Evolutionary conservation across 2,329 filamentous ascomycete species (phyloP).

Genomic region (Ceratocystis ficicola): DNA sequence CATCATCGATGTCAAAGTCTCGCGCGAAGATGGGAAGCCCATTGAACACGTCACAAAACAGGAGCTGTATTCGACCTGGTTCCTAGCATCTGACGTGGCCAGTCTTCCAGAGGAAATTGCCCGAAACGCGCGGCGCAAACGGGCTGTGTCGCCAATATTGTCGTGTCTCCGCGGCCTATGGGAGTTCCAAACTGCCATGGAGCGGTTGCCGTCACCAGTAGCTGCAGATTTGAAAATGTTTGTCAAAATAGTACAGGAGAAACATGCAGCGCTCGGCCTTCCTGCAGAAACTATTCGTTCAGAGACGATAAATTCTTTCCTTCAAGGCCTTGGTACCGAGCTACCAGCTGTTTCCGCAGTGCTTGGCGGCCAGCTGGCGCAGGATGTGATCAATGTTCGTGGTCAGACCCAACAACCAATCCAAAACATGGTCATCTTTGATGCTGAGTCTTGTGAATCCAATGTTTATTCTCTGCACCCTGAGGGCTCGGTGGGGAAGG

Average conservation of each 20-base stretch:
- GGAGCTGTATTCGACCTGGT: constrained; percentile 78
- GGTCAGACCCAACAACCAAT: constrained; percentile 85
- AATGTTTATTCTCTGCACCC: constrained; percentile 75
- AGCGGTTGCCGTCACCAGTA: constrained; percentile 34
- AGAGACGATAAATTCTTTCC: constrained; percentile 67
- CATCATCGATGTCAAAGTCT: constrained; percentile 59
- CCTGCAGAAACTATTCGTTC: constrained; percentile 55
- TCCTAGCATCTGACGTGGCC: constrained; percentile 65
- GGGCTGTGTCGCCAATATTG: constrained; percentile 69
- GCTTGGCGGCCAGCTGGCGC: constrained; percentile 77
- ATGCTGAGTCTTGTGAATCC: constrained; percentile 67
- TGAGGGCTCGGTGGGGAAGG: constrained; percentile 33
- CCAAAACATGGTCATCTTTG: constrained; percentile 87
- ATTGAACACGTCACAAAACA: constrained; percentile 84
- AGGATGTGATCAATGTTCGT: constrained; percentile 95
- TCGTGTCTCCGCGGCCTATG: constrained; percentile 82
- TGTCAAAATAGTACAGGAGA: constrained; percentile 62
- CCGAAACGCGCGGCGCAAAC: constrained; percentile 51
- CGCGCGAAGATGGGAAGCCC: constrained; percentile 52
- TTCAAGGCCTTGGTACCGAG: constrained; percentile 76
- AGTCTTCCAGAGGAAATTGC: constrained; percentile 52
- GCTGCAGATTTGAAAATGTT: constrained; percentile 47
- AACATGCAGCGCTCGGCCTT: constrained; percentile 62
- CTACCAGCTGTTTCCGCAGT: constrained; percentile 79
- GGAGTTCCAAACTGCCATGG: constrained; percentile 56